phyloP scores from a whole-genome alignment of 495 filamentous ascomycete species.

The Trypethelium eluteriae region DNA sequence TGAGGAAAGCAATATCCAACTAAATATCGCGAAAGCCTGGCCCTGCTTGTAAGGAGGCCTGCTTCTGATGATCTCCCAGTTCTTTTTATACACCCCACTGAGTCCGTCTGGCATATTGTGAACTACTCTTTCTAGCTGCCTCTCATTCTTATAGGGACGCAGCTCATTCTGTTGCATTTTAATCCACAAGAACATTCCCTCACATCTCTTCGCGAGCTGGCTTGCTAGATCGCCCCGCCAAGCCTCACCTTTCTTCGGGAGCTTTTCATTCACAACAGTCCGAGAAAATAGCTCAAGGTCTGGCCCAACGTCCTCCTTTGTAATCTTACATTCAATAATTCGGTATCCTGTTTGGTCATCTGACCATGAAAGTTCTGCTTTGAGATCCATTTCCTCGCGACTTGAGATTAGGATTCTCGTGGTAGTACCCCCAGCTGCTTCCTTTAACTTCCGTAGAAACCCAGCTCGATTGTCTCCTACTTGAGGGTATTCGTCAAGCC shows the following conservation, averaged over 20 bases:
- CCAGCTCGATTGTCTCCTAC: not conserved
- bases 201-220: not conserved
- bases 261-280: not conserved
- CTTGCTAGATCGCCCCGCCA: not conserved
- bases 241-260: not conserved
- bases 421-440: not conserved
- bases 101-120: not conserved
- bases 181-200: not conserved
- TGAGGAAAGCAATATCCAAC: not conserved
- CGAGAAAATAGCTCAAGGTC: not conserved
- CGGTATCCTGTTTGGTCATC: not conserved
- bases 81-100: not conserved
- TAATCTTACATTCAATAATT: not conserved
- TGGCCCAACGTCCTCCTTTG: not conserved
- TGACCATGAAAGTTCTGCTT: not conserved
- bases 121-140: constrained; percentile 1
- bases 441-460: not conserved
- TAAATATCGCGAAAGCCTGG: not conserved
- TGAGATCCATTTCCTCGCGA: not conserved
- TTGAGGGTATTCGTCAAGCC: not conserved
- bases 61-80: not conserved
- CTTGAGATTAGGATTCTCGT: not conserved
- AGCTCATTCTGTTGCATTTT: not conserved
- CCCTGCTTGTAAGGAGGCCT: not conserved
- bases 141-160: not conserved